These are phyloP conservation scores for Wickerhamomyces silvicola DNA, from an alignment of 805 yeast genomes.

Conservation along the genomic window DNA sequence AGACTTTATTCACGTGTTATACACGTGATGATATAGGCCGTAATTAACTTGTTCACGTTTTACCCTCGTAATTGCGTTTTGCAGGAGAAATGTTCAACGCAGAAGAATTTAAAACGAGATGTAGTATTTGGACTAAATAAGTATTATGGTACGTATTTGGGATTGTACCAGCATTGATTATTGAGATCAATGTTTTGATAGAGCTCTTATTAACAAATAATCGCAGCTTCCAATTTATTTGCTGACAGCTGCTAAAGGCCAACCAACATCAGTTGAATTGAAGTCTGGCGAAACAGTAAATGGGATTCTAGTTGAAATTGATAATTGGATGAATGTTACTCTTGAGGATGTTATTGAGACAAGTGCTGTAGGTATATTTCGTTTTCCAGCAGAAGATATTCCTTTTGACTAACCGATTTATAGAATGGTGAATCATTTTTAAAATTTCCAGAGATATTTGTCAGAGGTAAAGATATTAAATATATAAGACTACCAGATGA, in stretches of 20 bases:
- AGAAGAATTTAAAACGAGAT: too few species aligned
- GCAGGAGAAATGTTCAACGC: too few species aligned
- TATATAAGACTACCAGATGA: constrained; percentile 71
- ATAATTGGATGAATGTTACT: constrained; percentile 93
- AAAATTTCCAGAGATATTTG: constrained; percentile 67
- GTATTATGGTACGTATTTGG: too few species aligned
- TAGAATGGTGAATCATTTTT: constrained; percentile 52
- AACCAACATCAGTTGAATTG: constrained; percentile 80
- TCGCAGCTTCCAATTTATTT: constrained; percentile 87
- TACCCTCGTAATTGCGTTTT: too few species aligned
- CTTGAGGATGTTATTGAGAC: constrained; percentile 68
- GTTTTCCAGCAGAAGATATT: neutral
- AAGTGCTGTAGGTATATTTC: constrained; percentile 30
- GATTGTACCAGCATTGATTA: too few species aligned
- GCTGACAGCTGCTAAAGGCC: constrained; percentile 85
- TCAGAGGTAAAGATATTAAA: constrained; percentile 82
- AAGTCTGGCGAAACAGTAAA: constrained; percentile 86
- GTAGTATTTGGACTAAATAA: too few species aligned
- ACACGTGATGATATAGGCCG: too few species aligned
- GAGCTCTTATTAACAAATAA: too few species aligned
- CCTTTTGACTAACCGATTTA: constrained; percentile 8
- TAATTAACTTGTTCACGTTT: too few species aligned
- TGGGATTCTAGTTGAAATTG: constrained; percentile 81
- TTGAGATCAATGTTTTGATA: too few species aligned
- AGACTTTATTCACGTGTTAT: too few species aligned